A percentile compares a stretch with the other conserved stretches of the same genome.
Conservation (phyloP, 176 grass and related monocot species). For the Rhynchospora tenuis region DNA sequence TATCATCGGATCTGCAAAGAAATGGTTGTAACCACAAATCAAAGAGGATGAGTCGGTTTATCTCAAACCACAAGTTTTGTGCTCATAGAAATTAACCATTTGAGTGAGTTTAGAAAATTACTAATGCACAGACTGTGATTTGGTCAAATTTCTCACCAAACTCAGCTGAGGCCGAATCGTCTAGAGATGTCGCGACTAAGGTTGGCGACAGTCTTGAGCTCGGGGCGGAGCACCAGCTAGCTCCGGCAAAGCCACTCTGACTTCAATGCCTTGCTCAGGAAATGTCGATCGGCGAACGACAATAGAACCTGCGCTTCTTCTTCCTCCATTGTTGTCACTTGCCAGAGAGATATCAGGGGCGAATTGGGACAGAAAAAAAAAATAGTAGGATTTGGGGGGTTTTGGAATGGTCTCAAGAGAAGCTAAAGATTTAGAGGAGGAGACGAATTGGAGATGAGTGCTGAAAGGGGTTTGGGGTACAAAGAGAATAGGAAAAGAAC, state of each 20-base stretch:
- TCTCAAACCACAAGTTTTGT: background rate
- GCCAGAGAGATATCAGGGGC: background rate
- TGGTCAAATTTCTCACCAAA: background rate
- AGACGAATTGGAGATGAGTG: no score
- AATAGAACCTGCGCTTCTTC: slow-evolving; percentile 1
- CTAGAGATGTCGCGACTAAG: background rate
- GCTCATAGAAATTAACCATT: background rate
- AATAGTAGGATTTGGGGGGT: no score
- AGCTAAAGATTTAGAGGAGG: no score
- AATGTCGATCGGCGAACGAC: background rate
- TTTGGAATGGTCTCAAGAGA: no score
- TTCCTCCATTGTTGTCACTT: slow-evolving; percentile 10
- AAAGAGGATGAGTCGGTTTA: background rate
- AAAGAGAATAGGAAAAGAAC: no score
- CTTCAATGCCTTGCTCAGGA: background rate
- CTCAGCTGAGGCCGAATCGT: background rate
- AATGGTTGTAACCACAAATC: background rate
- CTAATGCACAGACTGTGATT: background rate
- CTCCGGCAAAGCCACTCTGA: slow-evolving; percentile 1
- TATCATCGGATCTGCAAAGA: no score
- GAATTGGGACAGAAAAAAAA: background rate
- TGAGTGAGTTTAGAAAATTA: background rate
- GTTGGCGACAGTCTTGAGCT: background rate
- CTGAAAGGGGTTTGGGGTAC: no score
- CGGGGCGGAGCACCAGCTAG: background rate